Percentiles rank a stretch among this genome's conserved stretches.
These are phyloP conservation scores for Oryza longistaminata DNA, from an alignment of 176 grass and related monocot genomes.

Conservation along the genomic window DNA sequence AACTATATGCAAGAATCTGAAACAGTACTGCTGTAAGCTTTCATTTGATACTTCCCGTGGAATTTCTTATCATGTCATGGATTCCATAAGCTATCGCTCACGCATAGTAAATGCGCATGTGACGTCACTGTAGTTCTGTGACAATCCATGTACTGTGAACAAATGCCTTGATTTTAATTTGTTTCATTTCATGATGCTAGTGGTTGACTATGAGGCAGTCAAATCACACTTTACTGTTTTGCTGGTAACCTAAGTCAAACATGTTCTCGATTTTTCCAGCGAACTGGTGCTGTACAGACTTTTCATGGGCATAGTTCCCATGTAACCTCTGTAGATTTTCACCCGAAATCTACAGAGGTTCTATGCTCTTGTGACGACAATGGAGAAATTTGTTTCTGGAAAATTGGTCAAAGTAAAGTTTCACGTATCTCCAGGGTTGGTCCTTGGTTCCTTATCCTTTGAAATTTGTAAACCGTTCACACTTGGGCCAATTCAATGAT, in stretches of 20 bases:
- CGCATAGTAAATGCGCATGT: slow-evolving; percentile 3
- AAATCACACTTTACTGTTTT: slow-evolving; percentile 3
- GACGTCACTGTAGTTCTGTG: slow-evolving; percentile 7
- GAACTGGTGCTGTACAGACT: slow-evolving; percentile 48
- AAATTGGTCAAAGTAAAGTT: slow-evolving; percentile 42
- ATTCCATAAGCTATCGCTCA: slow-evolving; percentile 15
- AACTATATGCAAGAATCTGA: slow-evolving; percentile 21
- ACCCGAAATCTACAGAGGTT: slow-evolving; percentile 56
- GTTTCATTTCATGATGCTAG: neutral
- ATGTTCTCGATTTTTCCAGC: slow-evolving; percentile 43
- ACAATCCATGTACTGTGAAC: neutral
- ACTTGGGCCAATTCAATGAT: slow-evolving; percentile 12
- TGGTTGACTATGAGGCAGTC: neutral
- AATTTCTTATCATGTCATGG: neutral
- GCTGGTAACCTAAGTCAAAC: slow-evolving; percentile 3
- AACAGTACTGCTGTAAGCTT: neutral
- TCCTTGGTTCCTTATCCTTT: neutral
- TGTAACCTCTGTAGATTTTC: slow-evolving; percentile 76
- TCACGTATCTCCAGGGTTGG: slow-evolving; percentile 60
- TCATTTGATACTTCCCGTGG: slow-evolving; percentile 23
- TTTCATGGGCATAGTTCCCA: slow-evolving; percentile 67
- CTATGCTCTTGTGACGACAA: slow-evolving; percentile 72
- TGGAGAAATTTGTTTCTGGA: slow-evolving; percentile 75
- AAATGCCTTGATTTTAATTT: slow-evolving; percentile 12
- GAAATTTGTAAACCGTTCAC: neutral